These are phyloP conservation scores for Daldinia eschscholtzii DNA, from an alignment of 2,329 filamentous ascomycete species.

Conservation along the genomic window DNA sequence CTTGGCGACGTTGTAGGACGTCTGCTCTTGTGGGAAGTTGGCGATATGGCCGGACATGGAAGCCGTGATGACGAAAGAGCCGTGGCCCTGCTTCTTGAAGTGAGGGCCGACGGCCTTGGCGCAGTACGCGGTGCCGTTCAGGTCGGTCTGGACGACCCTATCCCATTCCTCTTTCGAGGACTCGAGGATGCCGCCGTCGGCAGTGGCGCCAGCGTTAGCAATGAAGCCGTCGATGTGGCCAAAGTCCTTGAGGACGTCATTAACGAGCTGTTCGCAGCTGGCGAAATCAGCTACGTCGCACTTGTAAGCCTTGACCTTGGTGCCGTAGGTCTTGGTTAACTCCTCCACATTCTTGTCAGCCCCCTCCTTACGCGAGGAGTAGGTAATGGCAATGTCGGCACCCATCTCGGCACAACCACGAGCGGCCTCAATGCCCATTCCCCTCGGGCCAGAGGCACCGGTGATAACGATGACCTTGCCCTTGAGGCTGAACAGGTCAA, in stretches of 20 bases:
- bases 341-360: conserved; percentile 75
- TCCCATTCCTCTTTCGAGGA: conserved; percentile 69
- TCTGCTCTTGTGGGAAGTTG: conserved; percentile 74
- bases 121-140: conserved; percentile 76
- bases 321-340: conserved; percentile 73
- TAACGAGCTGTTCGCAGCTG: conserved; percentile 65
- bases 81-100: conserved; percentile 71
- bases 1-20: conserved; percentile 72
- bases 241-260: conserved; percentile 78
- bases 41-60: conserved; percentile 76
- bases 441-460: conserved; percentile 76
- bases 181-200: conserved; percentile 68
- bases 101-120: conserved; percentile 69
- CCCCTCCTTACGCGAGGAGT: conserved; percentile 76
- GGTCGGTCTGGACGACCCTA: conserved; percentile 69
- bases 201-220: conserved; percentile 76
- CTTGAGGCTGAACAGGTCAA: conserved; percentile 78
- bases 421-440: conserved; percentile 78
- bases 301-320: conserved; percentile 74
- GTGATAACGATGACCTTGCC: conserved; percentile 79
- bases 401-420: conserved; percentile 79
- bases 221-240: conserved; percentile 80
- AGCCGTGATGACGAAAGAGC: conserved; percentile 73
- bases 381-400: conserved; percentile 78
- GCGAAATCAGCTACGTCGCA: conserved; percentile 68